These are phyloP conservation scores for Trametes pubescens DNA, from an alignment of 1,284 basidiomycete genomes.

Conservation along the genomic window DNA sequence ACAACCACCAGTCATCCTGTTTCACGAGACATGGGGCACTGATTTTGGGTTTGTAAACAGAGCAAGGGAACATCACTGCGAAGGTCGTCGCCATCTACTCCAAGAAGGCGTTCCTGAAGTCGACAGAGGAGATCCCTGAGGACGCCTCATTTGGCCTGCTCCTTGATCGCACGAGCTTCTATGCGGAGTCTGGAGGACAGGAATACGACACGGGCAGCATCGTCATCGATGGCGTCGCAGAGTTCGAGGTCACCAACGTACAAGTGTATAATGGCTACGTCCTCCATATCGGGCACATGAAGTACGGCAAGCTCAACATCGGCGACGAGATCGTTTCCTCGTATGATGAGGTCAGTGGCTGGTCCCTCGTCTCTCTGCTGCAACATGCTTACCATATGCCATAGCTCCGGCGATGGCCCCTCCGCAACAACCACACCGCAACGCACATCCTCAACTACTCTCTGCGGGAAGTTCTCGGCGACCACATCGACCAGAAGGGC, in stretches of 20 bases:
- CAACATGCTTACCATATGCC: slow-evolving; percentile 17
- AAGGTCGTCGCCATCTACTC: slow-evolving; percentile 90
- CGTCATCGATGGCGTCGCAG: slow-evolving; percentile 89
- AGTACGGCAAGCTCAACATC: slow-evolving; percentile 75
- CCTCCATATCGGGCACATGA: slow-evolving; percentile 89
- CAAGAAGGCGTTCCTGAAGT: slow-evolving; percentile 77
- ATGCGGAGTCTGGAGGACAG: slow-evolving; percentile 97
- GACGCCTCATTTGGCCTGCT: slow-evolving; percentile 84
- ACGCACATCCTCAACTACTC: slow-evolving; percentile 98
- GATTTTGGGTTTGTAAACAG: slow-evolving; percentile 47
- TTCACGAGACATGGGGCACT: background rate
- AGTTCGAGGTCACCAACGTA: slow-evolving; percentile 94
- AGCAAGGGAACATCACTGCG: slow-evolving; percentile 78
- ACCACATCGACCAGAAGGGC: slow-evolving; percentile 98
- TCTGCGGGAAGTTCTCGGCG: slow-evolving; percentile 92
- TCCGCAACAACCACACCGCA: slow-evolving; percentile 98
- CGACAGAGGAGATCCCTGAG: slow-evolving; percentile 72
- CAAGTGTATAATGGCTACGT: slow-evolving; percentile 90
- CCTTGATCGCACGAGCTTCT: slow-evolving; percentile 96
- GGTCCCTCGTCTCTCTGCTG: background rate
- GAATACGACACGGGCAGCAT: slow-evolving; percentile 97
- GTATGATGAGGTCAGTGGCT: slow-evolving; percentile 72
- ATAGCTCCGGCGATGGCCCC: slow-evolving; percentile 90
- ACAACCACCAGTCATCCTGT: background rate
- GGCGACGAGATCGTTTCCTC: slow-evolving; percentile 76